These are phyloP conservation scores for Podaxis carcinomalis DNA, from an alignment of 768 basidiomycete species.

Conservation along the genomic window DNA sequence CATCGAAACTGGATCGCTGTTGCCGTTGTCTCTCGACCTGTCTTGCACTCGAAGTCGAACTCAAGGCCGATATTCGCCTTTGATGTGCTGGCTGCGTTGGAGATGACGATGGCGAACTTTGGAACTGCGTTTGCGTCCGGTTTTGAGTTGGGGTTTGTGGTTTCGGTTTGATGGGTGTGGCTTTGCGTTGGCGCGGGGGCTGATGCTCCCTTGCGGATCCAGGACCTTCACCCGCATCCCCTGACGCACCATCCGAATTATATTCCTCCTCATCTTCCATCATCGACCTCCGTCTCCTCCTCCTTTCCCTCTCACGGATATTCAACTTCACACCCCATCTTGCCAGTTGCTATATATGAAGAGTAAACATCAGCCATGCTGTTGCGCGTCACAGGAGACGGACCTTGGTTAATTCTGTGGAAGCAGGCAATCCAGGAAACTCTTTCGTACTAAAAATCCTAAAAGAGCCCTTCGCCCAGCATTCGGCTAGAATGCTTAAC, in stretches of 20 bases:
- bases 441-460: conserved; percentile 69
- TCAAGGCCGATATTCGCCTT: neutral
- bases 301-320: conserved; percentile 54
- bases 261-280: conserved; percentile 9
- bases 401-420: conserved; percentile 67
- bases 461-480: conserved; percentile 54
- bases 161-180: neutral
- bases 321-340: conserved; percentile 57
- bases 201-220: neutral
- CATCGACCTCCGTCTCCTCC: conserved; percentile 30
- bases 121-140: neutral
- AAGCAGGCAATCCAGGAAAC: conserved; percentile 63
- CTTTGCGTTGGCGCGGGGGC: neutral
- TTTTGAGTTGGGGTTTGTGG: neutral
- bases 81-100: neutral
- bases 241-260: neutral
- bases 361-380: neutral
- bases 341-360: conserved; percentile 33
- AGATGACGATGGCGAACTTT: neutral
- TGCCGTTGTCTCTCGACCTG: neutral
- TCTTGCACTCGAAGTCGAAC: neutral
- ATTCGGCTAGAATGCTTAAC: conserved; percentile 54
- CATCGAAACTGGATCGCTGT: neutral
- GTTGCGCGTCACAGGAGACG: neutral
- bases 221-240: neutral